Base-by-base conservation (phyloP, 768 basidiomycete genomes). In the Lentinus brumalis region DNA sequence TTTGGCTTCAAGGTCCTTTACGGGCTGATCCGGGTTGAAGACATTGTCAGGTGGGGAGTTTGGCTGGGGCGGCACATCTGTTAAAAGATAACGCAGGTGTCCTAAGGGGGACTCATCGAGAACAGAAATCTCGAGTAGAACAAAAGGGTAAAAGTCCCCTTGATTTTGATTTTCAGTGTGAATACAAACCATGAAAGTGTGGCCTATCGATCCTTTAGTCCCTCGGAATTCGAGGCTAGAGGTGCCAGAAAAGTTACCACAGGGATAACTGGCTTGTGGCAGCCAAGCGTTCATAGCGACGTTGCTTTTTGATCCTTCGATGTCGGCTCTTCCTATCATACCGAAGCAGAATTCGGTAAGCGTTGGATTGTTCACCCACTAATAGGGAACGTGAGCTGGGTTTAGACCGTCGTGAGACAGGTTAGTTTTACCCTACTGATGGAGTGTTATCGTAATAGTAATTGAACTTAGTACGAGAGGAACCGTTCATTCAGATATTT, bases 261-360 rank as follows among this genome's bases (percentile, higher is more conserved):
- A 85, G 83, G 85, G 84, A 85, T 85, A 86, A 86, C 84, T 85
- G 84, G 83, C 85, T 86, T 85, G 85, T 87, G 85, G 83, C 83
- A 84, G 85, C 85, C 86, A 88, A 86, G 86, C 83, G 81, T 86
- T 88, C 86, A 87, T 87, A 87, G 86, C 84, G 84, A 87, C 83
- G 82, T 86, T 86, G 85, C 84, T 87, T 86, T 86, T 86, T 86
- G 84, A 86, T 86, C 84, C 86, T 87, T 86, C 83, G 82, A 87
- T 87, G 85, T 87, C 82, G 83, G 85, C 85, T 86, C 85, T 86
- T 86, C 85, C 85, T 86, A 86, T 86, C 84, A 86, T 86, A 85
- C 83, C 80, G 82, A 86, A 86, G 85, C 84, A 86, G 83, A 86
- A 86, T 85, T 86, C 82, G 81, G 83, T 85, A 86, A 86, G 84